A percentile compares a stretch with the other conserved stretches of the same genome.
These are phyloP conservation scores for Phytophthora ramorum DNA, from an alignment of 352 stramenopile species.

Conservation along the genomic window DNA sequence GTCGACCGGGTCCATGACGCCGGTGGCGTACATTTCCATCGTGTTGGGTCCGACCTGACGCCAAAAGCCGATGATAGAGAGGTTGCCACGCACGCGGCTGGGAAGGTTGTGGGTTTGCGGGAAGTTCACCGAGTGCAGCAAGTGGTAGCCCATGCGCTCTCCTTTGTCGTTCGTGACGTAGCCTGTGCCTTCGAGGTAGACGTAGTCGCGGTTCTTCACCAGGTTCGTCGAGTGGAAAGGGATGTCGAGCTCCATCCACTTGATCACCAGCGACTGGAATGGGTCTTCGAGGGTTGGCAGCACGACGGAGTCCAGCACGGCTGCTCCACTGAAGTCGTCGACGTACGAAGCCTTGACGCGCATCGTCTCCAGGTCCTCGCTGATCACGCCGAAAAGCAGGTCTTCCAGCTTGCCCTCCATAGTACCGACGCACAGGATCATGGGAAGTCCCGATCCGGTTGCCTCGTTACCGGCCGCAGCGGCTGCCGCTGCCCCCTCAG, in stretches of 20 bases:
- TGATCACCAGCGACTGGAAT: slow-evolving; percentile 37
- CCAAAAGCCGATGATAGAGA: slow-evolving; percentile 52
- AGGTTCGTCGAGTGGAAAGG: slow-evolving; percentile 28
- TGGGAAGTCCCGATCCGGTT: slow-evolving; percentile 25
- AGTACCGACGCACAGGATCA: slow-evolving; percentile 38
- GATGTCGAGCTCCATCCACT: slow-evolving; percentile 47
- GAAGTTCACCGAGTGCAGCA: slow-evolving; percentile 31
- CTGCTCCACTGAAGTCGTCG: slow-evolving; percentile 30
- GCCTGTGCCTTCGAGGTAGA: slow-evolving; percentile 40
- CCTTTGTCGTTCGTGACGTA: slow-evolving; percentile 13
- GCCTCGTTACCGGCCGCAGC: slow-evolving; percentile 6
- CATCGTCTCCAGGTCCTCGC: slow-evolving; percentile 42
- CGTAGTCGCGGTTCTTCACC: slow-evolving; percentile 47
- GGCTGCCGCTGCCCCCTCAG: slow-evolving; percentile 8
- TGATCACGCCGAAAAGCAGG: slow-evolving; percentile 44
- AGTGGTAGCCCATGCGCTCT: slow-evolving; percentile 31
- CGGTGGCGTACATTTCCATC: slow-evolving; percentile 51
- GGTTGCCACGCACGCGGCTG: slow-evolving; percentile 43
- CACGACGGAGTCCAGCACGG: slow-evolving; percentile 30
- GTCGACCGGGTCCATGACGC: slow-evolving; percentile 33
- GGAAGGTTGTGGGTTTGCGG: slow-evolving; percentile 28
- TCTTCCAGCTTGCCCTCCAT: slow-evolving; percentile 42
- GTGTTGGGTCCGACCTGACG: slow-evolving; percentile 42
- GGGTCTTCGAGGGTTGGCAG: slow-evolving; percentile 28
- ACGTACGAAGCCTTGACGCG: slow-evolving; percentile 49